Conservation (phyloP, 495 filamentous ascomycete species). For the Penicillium diatomitis region DNA sequence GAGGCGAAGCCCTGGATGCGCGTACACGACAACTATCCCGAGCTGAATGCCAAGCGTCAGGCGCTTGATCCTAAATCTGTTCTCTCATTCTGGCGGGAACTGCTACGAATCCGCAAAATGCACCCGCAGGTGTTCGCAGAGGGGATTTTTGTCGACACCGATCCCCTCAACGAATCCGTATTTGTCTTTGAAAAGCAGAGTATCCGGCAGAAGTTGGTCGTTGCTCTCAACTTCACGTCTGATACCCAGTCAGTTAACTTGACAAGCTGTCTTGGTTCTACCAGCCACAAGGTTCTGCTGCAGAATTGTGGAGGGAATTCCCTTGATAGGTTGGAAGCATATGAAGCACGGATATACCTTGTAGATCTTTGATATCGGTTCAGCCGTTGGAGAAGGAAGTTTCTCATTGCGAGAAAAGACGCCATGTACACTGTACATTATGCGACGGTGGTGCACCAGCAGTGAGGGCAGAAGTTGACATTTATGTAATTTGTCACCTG, state of each 20-base stretch:
- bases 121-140: slow-evolving; percentile 37
- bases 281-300: slow-evolving; percentile 3
- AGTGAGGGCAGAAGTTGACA: too few relatives aligned
- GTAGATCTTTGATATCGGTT: neutral
- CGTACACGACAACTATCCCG: slow-evolving; percentile 42
- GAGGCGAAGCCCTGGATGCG: slow-evolving; percentile 48
- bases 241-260: slow-evolving; percentile 16
- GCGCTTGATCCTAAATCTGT: slow-evolving; percentile 24
- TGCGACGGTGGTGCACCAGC: too few relatives aligned
- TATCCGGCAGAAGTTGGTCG: slow-evolving; percentile 7
- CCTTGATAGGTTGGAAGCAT: slow-evolving; percentile 9
- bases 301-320: slow-evolving; percentile 9
- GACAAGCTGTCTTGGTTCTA: slow-evolving; percentile 4
- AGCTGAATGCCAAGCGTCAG: slow-evolving; percentile 44
- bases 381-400: too few relatives aligned
- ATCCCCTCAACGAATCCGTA: slow-evolving; percentile 21
- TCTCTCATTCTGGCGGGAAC: slow-evolving; percentile 37
- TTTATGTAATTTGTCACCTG: too few relatives aligned
- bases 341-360: slow-evolving; percentile 16
- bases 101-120: slow-evolving; percentile 32
- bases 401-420: too few relatives aligned
- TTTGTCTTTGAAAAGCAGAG: slow-evolving; percentile 21
- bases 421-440: too few relatives aligned
- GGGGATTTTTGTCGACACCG: slow-evolving; percentile 34
- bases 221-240: slow-evolving; percentile 16